Percentiles rank a stretch among this genome's conserved stretches.
Conservation (phyloP, 345 rosid genomes). For the Aethionema arabicum region DNA sequence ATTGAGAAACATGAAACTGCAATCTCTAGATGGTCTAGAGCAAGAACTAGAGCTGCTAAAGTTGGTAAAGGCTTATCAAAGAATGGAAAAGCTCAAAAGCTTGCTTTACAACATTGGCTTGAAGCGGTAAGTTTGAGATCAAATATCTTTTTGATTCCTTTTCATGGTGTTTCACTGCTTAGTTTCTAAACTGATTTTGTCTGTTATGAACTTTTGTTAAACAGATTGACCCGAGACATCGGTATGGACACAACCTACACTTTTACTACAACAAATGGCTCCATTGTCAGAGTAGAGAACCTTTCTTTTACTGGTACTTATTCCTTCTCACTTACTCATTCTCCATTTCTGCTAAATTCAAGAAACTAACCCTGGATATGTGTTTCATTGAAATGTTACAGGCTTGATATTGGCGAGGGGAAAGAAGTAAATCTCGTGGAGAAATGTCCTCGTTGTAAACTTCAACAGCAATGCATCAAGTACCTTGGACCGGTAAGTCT, state of each 20-base stretch:
- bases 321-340: constrained; percentile 2
- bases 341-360: constrained; percentile 12
- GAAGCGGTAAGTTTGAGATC: constrained; percentile 76
- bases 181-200: constrained; percentile 21
- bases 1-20: constrained; percentile 93
- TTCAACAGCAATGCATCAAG: constrained; percentile 87
- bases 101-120: constrained; percentile 92
- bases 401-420: constrained; percentile 98
- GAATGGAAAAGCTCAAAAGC: constrained; percentile 80
- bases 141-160: not conserved
- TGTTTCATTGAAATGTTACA: constrained; percentile 38
- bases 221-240: constrained; percentile 96
- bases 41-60: constrained; percentile 89
- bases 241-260: constrained; percentile 90
- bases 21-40: constrained; percentile 94
- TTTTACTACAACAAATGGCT: constrained; percentile 80
- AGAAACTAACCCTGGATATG: constrained; percentile 21
- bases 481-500: constrained; percentile 87
- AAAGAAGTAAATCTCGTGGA: constrained; percentile 72
- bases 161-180: not conserved
- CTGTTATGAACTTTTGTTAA: constrained; percentile 10
- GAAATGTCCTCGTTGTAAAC: constrained; percentile 69
- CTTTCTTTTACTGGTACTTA: constrained; percentile 96
- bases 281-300: constrained; percentile 81
- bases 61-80: constrained; percentile 95